Evolutionary conservation across 78 protist species (phyloP).

Genomic region (Creolimax fragrantissima): DNA sequence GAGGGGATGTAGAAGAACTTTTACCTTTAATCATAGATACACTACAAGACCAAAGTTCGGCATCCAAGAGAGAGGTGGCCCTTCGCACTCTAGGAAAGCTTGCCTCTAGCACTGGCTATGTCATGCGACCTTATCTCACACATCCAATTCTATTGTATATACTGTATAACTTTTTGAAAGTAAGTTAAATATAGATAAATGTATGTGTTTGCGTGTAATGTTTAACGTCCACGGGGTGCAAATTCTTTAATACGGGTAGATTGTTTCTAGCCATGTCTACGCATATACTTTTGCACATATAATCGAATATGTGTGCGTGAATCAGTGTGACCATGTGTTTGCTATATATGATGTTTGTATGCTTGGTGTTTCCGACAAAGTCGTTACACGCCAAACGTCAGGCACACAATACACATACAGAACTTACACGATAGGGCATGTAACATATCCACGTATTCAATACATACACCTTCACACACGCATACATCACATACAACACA

Average conservation of each 20-base stretch:
- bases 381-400: no score
- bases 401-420: no score
- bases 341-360: no score
- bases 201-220: not conserved
- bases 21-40: slow-evolving; percentile 76
- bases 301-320: not conserved
- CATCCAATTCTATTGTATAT: slow-evolving; percentile 68
- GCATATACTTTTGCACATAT: not conserved
- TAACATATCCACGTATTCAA: no score
- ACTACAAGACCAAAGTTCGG: slow-evolving; percentile 65
- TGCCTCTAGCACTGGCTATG: slow-evolving; percentile 72
- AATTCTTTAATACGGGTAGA: no score
- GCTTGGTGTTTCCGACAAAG: no score
- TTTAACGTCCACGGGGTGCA: no score
- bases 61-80: slow-evolving; percentile 53
- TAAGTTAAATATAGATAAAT: not conserved
- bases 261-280: not conserved
- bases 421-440: no score
- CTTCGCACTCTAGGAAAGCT: slow-evolving; percentile 74
- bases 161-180: slow-evolving; percentile 31
- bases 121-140: slow-evolving; percentile 58
- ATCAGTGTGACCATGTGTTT: no score
- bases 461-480: no score
- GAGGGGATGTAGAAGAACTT: slow-evolving; percentile 42
- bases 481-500: no score